phyloP scores from a whole-genome alignment of 1,284 basidiomycete genomes.

The Rhodotorula sp. region DNA sequence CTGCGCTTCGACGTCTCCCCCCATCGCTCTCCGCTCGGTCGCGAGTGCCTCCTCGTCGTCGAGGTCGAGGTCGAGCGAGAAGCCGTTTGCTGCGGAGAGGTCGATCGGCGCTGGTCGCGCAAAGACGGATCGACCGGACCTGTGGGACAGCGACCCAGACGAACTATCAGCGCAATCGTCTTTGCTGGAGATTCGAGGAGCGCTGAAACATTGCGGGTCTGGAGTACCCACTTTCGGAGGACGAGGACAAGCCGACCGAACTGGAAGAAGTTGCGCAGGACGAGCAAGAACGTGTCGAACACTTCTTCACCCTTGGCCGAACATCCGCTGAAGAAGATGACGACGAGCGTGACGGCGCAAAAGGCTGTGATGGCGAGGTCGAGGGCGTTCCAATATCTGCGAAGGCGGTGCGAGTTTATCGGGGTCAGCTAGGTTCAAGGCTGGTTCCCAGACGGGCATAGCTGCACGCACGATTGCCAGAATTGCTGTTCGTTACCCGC shows the following conservation, averaged over 20 bases:
- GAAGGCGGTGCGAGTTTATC: background rate
- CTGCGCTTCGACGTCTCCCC: constrained; percentile 41
- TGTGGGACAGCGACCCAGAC: constrained; percentile 45
- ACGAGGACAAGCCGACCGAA: constrained; percentile 84
- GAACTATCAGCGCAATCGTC: background rate
- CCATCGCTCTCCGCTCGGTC: constrained; percentile 37
- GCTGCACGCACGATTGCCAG: constrained; percentile 66
- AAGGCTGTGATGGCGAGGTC: constrained; percentile 81
- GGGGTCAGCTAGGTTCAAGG: background rate
- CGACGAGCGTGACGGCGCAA: constrained; percentile 78
- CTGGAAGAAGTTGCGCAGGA: constrained; percentile 85
- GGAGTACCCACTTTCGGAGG: constrained; percentile 71
- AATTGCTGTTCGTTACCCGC: constrained; percentile 72
- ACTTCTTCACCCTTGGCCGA: constrained; percentile 82
- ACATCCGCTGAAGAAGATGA: constrained; percentile 78
- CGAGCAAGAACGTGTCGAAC: constrained; percentile 80
- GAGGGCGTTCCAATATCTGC: constrained; percentile 61
- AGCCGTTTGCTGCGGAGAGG: constrained; percentile 57
- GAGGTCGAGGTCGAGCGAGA: constrained; percentile 62
- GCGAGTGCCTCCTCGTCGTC: constrained; percentile 57
- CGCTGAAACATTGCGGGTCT: background rate
- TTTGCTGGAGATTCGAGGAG: background rate
- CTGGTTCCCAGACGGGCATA: fast-evolving
- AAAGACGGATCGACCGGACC: constrained; percentile 91
- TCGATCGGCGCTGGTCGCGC: constrained; percentile 88